Base-by-base conservation (phyloP, 352 stramenopile species). In the Pythium rishiriense region DNA sequence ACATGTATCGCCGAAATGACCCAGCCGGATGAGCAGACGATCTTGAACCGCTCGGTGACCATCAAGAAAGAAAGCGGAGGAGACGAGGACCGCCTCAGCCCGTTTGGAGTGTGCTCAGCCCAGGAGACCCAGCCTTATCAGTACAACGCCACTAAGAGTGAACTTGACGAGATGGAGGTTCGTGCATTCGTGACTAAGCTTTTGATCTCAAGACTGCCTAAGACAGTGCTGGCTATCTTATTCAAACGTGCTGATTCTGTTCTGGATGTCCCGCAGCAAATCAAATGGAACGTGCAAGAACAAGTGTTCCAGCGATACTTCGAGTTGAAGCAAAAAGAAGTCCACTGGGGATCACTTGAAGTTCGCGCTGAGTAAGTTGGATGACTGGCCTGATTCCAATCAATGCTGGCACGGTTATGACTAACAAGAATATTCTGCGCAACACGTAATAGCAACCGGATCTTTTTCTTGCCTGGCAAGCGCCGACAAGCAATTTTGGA, bases 81-180 rank as follows among this genome's bases (percentile, higher is more conserved):
- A 12, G 73, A 76, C n/a, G 71, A 77, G 6, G 60, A 81, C 53
- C 71, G 72, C 22, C 69, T 58, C 62, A 87, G 56, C 41, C 76
- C 47, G 42, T 74, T 68, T 55, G 69, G 42, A 58, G 75, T 55
- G 21, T 74, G 68, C 49, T 48, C 70, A 39, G 54, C 58, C 29
- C 72, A 84, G 39, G 68, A 62, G 31, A 63, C 49, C 19, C 69
- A 85, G 33, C 61, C 75, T 22, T 91, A 91, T 65, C 53, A 72
- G 47, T 88, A 90, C 64, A 64, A 75, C 17, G 73, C 77, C 24
- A 87, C 73, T 10, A 85, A 90, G 51, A 74, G 73, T 43, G 83
- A 91, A 68, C 63, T 81, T 35, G 81, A 86, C 51, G 83, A 92
- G 54, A 90, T 92, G 79, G 81, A 90, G 78, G 83, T 92, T 59